Conservation (phyloP, 1,284 basidiomycete species). For the Tremellales sp. region DNA sequence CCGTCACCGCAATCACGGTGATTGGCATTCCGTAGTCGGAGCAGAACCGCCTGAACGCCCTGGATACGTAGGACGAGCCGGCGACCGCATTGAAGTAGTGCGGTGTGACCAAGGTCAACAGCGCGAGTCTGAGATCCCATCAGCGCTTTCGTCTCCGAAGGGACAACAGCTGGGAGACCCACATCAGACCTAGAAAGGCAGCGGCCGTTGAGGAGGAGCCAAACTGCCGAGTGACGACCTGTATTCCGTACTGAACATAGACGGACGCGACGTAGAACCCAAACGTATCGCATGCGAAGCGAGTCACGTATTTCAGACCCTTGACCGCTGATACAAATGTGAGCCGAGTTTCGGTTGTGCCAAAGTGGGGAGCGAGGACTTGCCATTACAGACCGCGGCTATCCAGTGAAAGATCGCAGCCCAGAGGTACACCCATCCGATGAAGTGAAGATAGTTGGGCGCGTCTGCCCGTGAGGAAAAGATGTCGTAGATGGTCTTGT, state of each 20-base stretch:
- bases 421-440: slow-evolving; percentile 92
- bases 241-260: slow-evolving; percentile 79
- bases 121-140: slow-evolving; percentile 56
- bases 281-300: slow-evolving; percentile 89
- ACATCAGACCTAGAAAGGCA: slow-evolving; percentile 62
- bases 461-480: slow-evolving; percentile 52
- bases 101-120: slow-evolving; percentile 68
- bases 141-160: background rate
- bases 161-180: background rate
- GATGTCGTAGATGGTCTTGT: slow-evolving; percentile 84
- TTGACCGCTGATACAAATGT: slow-evolving; percentile 77
- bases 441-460: slow-evolving; percentile 68
- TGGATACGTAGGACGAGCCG: slow-evolving; percentile 63
- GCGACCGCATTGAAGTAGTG: slow-evolving; percentile 70
- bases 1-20: slow-evolving; percentile 67
- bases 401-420: slow-evolving; percentile 88
- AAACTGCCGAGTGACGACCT: slow-evolving; percentile 74
- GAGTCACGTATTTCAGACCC: slow-evolving; percentile 78
- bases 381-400: slow-evolving; percentile 77
- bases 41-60: slow-evolving; percentile 67
- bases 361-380: slow-evolving; percentile 28
- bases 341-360: slow-evolving; percentile 11
- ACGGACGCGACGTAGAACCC: slow-evolving; percentile 76
- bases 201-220: slow-evolving; percentile 53
- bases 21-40: slow-evolving; percentile 88